Conservation (phyloP, 352 stramenopile species). For the Phytophthora ohioensis region DNA sequence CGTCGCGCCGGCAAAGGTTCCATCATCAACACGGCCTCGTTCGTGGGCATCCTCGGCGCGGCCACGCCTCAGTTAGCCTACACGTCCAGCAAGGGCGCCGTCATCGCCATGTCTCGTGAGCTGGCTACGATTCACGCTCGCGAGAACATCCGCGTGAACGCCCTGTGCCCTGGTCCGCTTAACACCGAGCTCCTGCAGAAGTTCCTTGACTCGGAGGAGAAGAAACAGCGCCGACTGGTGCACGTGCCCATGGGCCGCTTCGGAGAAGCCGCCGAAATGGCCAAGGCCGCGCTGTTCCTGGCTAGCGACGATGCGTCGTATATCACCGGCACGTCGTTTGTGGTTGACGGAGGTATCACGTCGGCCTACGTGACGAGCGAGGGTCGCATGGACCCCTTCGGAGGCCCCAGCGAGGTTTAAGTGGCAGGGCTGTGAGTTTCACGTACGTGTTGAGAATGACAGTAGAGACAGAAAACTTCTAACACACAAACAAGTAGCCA, state of each 20-base stretch:
- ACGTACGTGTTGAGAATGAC: constrained; percentile 20
- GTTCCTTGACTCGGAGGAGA: constrained; percentile 85
- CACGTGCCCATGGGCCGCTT: constrained; percentile 91
- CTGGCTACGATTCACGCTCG: constrained; percentile 86
- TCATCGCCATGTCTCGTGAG: constrained; percentile 89
- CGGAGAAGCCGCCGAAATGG: constrained; percentile 87
- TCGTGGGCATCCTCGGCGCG: constrained; percentile 82
- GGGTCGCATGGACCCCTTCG: constrained; percentile 80
- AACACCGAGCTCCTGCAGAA: constrained; percentile 91
- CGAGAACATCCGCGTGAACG: constrained; percentile 91
- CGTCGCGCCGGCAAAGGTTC: constrained; percentile 80
- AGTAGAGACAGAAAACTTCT: constrained; percentile 19
- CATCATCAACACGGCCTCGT: constrained; percentile 91
- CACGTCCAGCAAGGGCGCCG: constrained; percentile 88
- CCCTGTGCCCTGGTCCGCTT: constrained; percentile 83
- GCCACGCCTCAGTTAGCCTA: constrained; percentile 90
- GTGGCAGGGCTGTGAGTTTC: constrained; percentile 4
- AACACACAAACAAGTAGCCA: constrained; percentile 23
- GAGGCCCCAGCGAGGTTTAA: constrained; percentile 82
- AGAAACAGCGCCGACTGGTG: constrained; percentile 88
- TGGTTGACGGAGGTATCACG: constrained; percentile 91
- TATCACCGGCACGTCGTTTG: constrained; percentile 88
- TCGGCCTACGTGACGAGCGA: constrained; percentile 89
- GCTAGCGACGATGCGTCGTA: constrained; percentile 88
- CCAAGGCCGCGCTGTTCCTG: constrained; percentile 88